A percentile compares a stretch with the other conserved stretches of the same genome.
These are phyloP conservation scores for Naumovozyma dairenensis DNA, from an alignment of 805 yeast genomes.

Conservation along the genomic window DNA sequence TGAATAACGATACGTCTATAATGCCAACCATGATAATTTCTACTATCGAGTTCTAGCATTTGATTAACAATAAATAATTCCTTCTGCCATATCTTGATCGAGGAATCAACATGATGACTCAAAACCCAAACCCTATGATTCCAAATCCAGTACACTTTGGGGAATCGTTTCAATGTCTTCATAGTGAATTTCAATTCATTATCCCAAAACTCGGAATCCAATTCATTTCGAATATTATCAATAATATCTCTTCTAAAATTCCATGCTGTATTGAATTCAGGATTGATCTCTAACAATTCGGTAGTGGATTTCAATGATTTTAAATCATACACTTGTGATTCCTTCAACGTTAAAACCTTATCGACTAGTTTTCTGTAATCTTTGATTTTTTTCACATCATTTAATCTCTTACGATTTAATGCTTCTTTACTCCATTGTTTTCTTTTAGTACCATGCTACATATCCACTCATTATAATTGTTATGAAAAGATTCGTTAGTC, in stretches of 20 bases:
- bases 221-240: slow-evolving; percentile 11
- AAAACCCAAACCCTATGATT: slow-evolving; percentile 83
- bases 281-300: slow-evolving; percentile 52
- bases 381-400: slow-evolving; percentile 53
- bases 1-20: slow-evolving; percentile 69
- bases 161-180: slow-evolving; percentile 49
- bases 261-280: slow-evolving; percentile 87
- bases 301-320: slow-evolving; percentile 46
- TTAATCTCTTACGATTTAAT: slow-evolving; percentile 37
- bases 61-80: slow-evolving; percentile 65
- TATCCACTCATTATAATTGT: too few relatives aligned
- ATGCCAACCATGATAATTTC: slow-evolving; percentile 95
- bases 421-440: slow-evolving; percentile 48
- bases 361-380: slow-evolving; percentile 41
- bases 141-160: slow-evolving; percentile 97
- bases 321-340: slow-evolving; percentile 22
- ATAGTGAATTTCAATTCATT: slow-evolving; percentile 56
- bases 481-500: too few relatives aligned
- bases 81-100: slow-evolving; percentile 43
- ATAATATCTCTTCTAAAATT: slow-evolving; percentile 75
- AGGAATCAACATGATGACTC: slow-evolving; percentile 37
- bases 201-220: slow-evolving; percentile 29
- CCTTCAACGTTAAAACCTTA: slow-evolving; percentile 33
- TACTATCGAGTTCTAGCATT: slow-evolving; percentile 58
- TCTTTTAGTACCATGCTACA: slow-evolving; percentile 65